phyloP scores from a whole-genome alignment of 1,139 yeast genomes.

The Geotrichum klebahnii region DNA sequence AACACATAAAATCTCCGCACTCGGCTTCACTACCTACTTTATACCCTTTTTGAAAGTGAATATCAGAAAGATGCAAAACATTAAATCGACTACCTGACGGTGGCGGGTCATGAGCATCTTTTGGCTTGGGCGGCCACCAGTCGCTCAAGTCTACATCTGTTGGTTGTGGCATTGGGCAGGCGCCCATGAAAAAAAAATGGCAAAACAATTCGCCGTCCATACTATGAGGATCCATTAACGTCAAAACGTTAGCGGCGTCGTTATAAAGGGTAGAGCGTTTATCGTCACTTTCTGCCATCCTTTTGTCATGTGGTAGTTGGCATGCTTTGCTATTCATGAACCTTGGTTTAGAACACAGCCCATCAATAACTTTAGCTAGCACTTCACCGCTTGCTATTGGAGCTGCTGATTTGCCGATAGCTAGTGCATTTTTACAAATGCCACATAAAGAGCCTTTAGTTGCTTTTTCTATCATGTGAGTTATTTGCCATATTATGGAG shows the following conservation, averaged over 20 bases:
- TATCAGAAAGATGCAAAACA: constrained; percentile 63
- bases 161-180: constrained; percentile 49
- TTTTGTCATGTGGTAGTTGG: constrained; percentile 10
- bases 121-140: constrained; percentile 45
- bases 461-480: too few relatives aligned
- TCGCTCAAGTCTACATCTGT: constrained; percentile 39
- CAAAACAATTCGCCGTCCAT: constrained; percentile 55
- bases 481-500: too few relatives aligned
- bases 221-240: constrained; percentile 40
- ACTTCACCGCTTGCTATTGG: neutral
- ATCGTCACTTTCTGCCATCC: constrained; percentile 1
- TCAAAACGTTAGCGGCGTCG: constrained; percentile 48
- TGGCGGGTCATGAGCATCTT: constrained; percentile 38
- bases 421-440: constrained; percentile 11
- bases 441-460: constrained; percentile 1
- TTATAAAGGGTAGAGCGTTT: constrained; percentile 38
- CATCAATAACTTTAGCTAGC: neutral
- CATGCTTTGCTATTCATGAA: constrained; percentile 5
- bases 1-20: constrained; percentile 52
- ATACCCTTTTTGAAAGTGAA: constrained; percentile 58
- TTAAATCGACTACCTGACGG: constrained; percentile 47
- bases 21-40: constrained; percentile 57
- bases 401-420: neutral
- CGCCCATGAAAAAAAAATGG: constrained; percentile 45
- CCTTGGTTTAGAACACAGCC: constrained; percentile 1